Base-by-base conservation (phyloP, 768 basidiomycete species). In the Suillus paluster region DNA sequence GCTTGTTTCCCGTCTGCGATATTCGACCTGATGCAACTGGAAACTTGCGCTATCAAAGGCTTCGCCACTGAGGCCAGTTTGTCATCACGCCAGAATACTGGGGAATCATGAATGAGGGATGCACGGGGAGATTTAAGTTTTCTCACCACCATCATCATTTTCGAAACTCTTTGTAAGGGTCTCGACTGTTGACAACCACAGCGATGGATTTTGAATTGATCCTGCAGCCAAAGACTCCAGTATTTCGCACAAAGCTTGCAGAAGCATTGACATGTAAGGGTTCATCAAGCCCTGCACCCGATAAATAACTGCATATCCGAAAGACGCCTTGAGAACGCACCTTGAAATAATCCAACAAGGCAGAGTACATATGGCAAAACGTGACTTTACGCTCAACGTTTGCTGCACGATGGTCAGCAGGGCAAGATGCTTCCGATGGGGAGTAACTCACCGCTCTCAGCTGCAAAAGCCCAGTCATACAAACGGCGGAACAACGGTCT, bases 401-500 rank as follows among this genome's bases (percentile, higher is more conserved):
- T 57, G 64, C 68, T 71, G 27, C 38, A 34, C 60, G 33, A 5
- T 39, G 39, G n/a, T 54, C 64, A 61, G 25, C 42, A 17, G 5
- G n/a, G 61, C 4, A 48, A 27, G 9, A 23, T 5, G 4, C 23
- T 38, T 54, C 15, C 1, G 21, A 25, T 14, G 5, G 9, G 23
- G 21, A 38, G 53, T 11, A 4, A 74, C 80, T 36, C 68, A 88
- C 87, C 75, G 27, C 70, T 69, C 33, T 82, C 83, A 61, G 80
- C 79, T 1, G 82, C 83, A 68, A 95, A 95, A 0, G 95, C 95
- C 97, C 97, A 99, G 71, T 99, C 97, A 69, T 93, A 95, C 61
- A 96, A 75, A 58, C 89, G 88, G 59, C 95, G 87, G 84, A 98
- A 97, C 17, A 98, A 78, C 1, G 97, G 95, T 64, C 87, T 85